These are phyloP conservation scores for Diutina scorzettiae DNA, from an alignment of 1,139 yeast genomes.

Conservation along the genomic window DNA sequence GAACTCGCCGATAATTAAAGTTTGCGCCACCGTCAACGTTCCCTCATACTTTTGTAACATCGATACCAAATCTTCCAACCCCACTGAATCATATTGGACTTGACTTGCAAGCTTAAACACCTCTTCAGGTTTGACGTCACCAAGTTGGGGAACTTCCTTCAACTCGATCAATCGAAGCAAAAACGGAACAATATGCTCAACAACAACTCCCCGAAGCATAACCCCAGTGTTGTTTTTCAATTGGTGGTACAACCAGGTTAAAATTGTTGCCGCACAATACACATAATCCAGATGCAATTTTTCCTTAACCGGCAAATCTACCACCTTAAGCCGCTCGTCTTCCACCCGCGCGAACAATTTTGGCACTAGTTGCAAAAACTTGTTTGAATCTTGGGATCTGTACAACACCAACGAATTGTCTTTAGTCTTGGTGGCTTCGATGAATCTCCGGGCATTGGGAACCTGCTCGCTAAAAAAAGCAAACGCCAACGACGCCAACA, in stretches of 20 bases:
- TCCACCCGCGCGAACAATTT: slow-evolving; percentile 33
- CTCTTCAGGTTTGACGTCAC: slow-evolving; percentile 45
- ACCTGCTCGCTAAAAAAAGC: slow-evolving; percentile 41
- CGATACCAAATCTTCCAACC: slow-evolving; percentile 34
- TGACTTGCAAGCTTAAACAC: slow-evolving; percentile 48
- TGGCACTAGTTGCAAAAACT: slow-evolving; percentile 16
- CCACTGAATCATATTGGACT: slow-evolving; percentile 36
- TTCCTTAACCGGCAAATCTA: slow-evolving; percentile 29
- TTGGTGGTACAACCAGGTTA: slow-evolving; percentile 31
- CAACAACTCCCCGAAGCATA: slow-evolving; percentile 26
- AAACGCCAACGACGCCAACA: slow-evolving; percentile 41
- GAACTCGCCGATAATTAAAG: slow-evolving; percentile 54
- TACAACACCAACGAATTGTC: slow-evolving; percentile 12
- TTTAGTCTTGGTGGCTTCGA: slow-evolving; percentile 22
- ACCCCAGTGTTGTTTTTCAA: slow-evolving; percentile 30
- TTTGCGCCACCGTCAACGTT: slow-evolving; percentile 52
- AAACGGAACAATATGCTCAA: slow-evolving; percentile 53
- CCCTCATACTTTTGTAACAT: slow-evolving; percentile 35
- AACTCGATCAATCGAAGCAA: slow-evolving; percentile 52
- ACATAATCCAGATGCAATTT: slow-evolving; percentile 35
- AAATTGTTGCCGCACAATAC: slow-evolving; percentile 32
- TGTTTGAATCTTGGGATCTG: slow-evolving; percentile 12
- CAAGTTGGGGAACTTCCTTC: slow-evolving; percentile 75
- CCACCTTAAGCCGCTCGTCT: slow-evolving; percentile 25
- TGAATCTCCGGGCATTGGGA: slow-evolving; percentile 29